These are phyloP conservation scores for Schwanniomyces polymorphus DNA, from an alignment of 805 yeast species.

Conservation along the genomic window DNA sequence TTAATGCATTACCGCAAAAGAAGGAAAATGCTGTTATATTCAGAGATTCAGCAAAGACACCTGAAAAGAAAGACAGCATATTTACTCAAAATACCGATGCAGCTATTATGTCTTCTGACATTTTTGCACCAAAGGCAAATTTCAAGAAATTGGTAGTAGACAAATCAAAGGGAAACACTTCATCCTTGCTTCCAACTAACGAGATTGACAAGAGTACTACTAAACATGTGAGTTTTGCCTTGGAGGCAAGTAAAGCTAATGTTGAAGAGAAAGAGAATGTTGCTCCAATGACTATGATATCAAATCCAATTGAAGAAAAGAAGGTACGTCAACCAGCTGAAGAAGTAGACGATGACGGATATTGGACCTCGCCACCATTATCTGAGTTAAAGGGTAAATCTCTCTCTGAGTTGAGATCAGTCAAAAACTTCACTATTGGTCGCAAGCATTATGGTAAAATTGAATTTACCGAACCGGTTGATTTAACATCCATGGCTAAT, in stretches of 20 bases:
- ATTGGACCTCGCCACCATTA: slow-evolving; percentile 82
- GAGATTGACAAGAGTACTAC: slow-evolving; percentile 8
- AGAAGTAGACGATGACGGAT: slow-evolving; percentile 66
- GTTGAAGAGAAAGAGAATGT: slow-evolving; percentile 7
- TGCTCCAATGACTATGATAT: slow-evolving; percentile 11
- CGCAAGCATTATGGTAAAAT: slow-evolving; percentile 75
- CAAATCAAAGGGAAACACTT: slow-evolving; percentile 23
- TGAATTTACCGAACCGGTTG: slow-evolving; percentile 79
- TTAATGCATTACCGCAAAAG: slow-evolving; percentile 17
- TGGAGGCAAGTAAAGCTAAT: slow-evolving; percentile 3
- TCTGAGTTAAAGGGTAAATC: slow-evolving; percentile 60
- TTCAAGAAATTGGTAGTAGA: slow-evolving; percentile 57
- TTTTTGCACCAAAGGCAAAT: slow-evolving; percentile 63
- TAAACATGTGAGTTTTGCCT: slow-evolving; percentile 17
- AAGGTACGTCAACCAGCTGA: slow-evolving; percentile 10
- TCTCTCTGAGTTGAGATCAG: slow-evolving; percentile 61
- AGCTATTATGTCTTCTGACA: slow-evolving; percentile 68
- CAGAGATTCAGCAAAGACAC: slow-evolving; percentile 5
- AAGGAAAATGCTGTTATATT: background rate
- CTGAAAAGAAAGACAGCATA: slow-evolving; percentile 11
- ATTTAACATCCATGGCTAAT: slow-evolving; percentile 65
- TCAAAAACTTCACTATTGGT: slow-evolving; percentile 72
- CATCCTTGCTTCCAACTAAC: slow-evolving; percentile 5
- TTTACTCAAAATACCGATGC: slow-evolving; percentile 56
- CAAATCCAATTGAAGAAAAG: background rate